Evolutionary conservation across 2,329 filamentous ascomycete genomes (phyloP), one percentile per base, ranked within the genome.

Genomic region (Alternaria sp.): DNA sequence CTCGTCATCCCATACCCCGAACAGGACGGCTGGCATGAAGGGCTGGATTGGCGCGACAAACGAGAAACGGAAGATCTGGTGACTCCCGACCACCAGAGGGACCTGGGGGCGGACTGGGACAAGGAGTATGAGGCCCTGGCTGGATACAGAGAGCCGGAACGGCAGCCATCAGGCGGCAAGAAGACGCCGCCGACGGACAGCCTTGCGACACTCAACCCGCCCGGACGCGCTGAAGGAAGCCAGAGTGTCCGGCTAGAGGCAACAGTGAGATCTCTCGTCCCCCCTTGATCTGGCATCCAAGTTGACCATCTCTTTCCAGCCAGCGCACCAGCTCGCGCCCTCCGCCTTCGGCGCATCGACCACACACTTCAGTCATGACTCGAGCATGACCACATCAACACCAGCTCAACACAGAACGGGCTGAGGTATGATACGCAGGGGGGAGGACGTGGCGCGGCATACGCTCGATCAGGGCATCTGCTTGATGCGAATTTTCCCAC

Each of bases 401-500:
- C 2, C 15, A 36, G 15, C 32, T 36, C 32, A 36, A 36, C 32
- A 36, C 32, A 36, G 32, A 36, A 36, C 32, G 32, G 32, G 32
- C 32, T 36, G 32, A 36, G 32, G 32, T 36, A 36, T 36, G 32
- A n/a, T 36, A 3, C 32, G 32, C 32, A 36, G 1, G 15, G 15
- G 26, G 30, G 13, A 8, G 32, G 15, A 2, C 2, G 1, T 36
- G 4, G 32, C 8, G 32, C 32, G 7, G 32, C 32, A 2, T 36
- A 3, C 13, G 32, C 7, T 36, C 32, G 15, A 36, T n/a, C 15
- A 36, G 32, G 32, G 32, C 32, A 36, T 36, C 13, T 3, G 32
- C 32, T 36, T 1, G 0, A n/a, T 32, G 30, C 7, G 30, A 15
- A 6, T 36, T 36, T 15, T 7, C 5, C 1, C 13, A 0, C 32